A percentile compares a stretch with the other conserved stretches of the same genome.
These are phyloP conservation scores for Luvunga scandens DNA, from an alignment of 345 rosid species.

Conservation along the genomic window DNA sequence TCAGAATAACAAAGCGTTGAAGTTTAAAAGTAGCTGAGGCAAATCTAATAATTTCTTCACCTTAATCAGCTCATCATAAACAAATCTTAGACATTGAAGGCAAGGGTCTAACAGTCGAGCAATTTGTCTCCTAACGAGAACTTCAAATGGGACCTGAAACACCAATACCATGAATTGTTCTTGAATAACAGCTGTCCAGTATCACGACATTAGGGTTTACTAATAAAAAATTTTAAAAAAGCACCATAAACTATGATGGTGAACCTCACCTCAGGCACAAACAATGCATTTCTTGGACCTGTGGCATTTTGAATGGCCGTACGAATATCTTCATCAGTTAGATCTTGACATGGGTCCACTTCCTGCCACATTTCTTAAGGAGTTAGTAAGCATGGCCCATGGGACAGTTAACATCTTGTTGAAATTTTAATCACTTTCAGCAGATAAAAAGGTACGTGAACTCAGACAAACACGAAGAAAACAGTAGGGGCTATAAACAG, in stretches of 20 bases:
- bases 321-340: slow-evolving; percentile 62
- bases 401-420: not conserved
- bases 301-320: slow-evolving; percentile 64
- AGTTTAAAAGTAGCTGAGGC: not conserved
- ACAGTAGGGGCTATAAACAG: not conserved
- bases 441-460: not conserved
- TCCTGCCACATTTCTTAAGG: slow-evolving; percentile 32
- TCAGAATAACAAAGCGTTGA: not conserved
- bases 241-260: not conserved
- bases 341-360: slow-evolving; percentile 65
- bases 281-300: slow-evolving; percentile 57
- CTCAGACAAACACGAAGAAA: not conserved
- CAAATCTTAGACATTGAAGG: slow-evolving; percentile 63
- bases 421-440: not conserved
- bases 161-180: slow-evolving; percentile 1
- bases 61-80: slow-evolving; percentile 65
- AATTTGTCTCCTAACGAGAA: slow-evolving; percentile 62
- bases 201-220: not conserved
- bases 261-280: slow-evolving; percentile 60
- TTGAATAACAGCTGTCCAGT: not conserved
- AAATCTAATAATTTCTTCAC: slow-evolving; percentile 27
- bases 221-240: not conserved
- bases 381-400: not conserved
- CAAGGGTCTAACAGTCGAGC: slow-evolving; percentile 62
- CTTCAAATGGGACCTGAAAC: slow-evolving; percentile 69